These are phyloP conservation scores for Brassica napus DNA, from an alignment of 345 rosid species.

Conservation along the genomic window Da-Ae NC_063436.1:28523001-28523500, in stretches of 20 bases:
- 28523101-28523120: constrained; percentile 87
- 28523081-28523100: constrained; percentile 94
- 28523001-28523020: constrained; percentile 1
- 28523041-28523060: constrained; percentile 48
- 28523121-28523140: constrained; percentile 95
- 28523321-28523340: constrained; percentile 98
- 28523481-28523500: constrained; percentile 92
- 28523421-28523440: not conserved
- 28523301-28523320: constrained; percentile 93
- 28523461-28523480: constrained; percentile 65
- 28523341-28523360: constrained; percentile 99
- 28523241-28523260: not conserved
- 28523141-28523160: constrained; percentile 99
- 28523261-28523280: constrained; percentile 41
- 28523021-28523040: not conserved
- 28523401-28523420: constrained; percentile 4
- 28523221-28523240: not conserved
- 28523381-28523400: constrained; percentile 28
- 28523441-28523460: not conserved
- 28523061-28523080: constrained; percentile 96
- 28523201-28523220: constrained; percentile 14
- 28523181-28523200: constrained; percentile 97
- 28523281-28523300: constrained; percentile 93
- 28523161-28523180: constrained; percentile 97
- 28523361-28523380: constrained; percentile 98